Base-by-base conservation (phyloP, 139 green algal genomes). In the Asterochloris erici region DNA sequence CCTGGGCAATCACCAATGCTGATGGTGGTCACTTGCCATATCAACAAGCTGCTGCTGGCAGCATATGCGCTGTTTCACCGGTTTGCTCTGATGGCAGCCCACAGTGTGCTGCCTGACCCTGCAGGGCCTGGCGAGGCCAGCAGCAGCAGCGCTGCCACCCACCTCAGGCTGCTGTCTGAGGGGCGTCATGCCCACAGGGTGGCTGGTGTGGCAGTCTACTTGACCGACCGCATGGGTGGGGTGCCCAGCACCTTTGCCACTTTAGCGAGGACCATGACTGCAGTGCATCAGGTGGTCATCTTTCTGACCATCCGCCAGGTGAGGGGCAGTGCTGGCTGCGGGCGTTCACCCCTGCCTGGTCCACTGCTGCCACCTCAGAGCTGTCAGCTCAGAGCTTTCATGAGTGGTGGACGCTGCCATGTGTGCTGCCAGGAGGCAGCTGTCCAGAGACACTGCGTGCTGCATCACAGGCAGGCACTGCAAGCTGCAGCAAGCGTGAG, bases 281-380 rank as follows among this genome's bases (percentile, higher is more conserved):
- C 70, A n/a, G 47, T 81, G 21, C 77, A 81, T 68, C 19, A 70
- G 38, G 61, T 60, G 12, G 62, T 71, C 77, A 81, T 81, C 61
- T 81, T 81, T 27, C 77, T 81, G 60, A 81, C 77, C 26, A 28
- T 81, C 12, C 19, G 63, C 54, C 27, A 71, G 77, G 77, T 73
- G 60, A 70, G 77, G 14, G 21, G 38, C 38, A 10, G 38, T 54
- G 38, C 38, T 54, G 38, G 38, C 38, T 54, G 38, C 6, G 38
- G 38, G 38, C 38, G 6, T 54, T 6, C 6, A 6, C 6, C 38
- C 38, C 38, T 54, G 38, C 38, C 38, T 54, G 38, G 38, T 54
- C 38, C 38, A 54, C 38, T 6, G 38, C 38, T 54, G 38, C 38
- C 38, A 54, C 4, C 38, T 54, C 38, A 54, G 38, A 54, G 38